Conservation (phyloP, 139 green algal species). For the Micractinium conductrix region DNA sequence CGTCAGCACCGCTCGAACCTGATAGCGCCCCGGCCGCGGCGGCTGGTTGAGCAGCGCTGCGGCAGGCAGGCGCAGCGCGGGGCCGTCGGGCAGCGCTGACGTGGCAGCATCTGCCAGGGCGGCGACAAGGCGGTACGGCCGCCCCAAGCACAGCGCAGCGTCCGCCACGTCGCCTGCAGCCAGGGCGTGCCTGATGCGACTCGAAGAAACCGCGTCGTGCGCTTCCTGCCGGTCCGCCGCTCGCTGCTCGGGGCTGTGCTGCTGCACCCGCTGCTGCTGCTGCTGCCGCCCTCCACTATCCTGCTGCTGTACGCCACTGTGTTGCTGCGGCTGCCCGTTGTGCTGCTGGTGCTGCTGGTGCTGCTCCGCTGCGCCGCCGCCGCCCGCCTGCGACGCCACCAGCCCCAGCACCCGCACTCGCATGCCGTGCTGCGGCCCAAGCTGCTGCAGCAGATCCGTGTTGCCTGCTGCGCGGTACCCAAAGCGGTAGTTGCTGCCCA, state of each 20-base stretch:
- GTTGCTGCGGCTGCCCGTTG: background rate
- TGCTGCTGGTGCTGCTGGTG: background rate
- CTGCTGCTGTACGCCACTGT: too few relatives aligned
- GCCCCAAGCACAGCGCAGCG: conserved; percentile 28
- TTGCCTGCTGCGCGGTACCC: conserved; percentile 86
- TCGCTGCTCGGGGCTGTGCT: background rate
- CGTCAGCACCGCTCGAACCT: background rate
- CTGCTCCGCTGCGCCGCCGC: background rate
- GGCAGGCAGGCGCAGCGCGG: conserved; percentile 5
- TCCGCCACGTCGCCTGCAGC: conserved; percentile 46
- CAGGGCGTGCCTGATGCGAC: conserved; percentile 62
- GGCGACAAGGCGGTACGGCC: conserved; percentile 42
- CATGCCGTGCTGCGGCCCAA: conserved; percentile 66
- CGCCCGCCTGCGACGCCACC: conserved; percentile 25
- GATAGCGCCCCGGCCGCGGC: conserved; percentile 8
- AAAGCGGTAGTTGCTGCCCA: conserved; percentile 92
- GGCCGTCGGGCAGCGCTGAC: background rate
- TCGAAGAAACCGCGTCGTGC: conserved; percentile 53
- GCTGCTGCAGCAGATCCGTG: conserved; percentile 52
- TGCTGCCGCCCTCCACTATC: too few relatives aligned
- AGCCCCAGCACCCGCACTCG: conserved; percentile 57
- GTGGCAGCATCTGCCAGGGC: background rate
- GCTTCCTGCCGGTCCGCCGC: background rate
- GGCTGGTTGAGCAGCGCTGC: conserved; percentile 35
- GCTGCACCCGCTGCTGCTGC: background rate